phyloP scores from a whole-genome alignment of 768 basidiomycete species.

The Tephrocybe rancida region DNA sequence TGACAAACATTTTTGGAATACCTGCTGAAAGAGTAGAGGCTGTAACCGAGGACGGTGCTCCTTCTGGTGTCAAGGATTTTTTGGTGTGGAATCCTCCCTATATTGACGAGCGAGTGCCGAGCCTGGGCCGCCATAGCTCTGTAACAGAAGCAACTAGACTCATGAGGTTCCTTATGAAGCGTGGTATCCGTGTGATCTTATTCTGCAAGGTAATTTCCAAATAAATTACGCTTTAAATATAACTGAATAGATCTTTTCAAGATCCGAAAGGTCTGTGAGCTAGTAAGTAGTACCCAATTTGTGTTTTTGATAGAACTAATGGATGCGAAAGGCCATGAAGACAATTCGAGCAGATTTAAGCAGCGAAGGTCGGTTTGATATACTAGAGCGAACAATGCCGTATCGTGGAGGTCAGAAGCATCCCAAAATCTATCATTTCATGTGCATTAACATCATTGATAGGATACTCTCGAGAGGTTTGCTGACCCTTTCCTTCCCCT shows the following conservation, averaged over 20 bases:
- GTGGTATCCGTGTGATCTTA: constrained; percentile 80
- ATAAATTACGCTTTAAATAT: background rate
- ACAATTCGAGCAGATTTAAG: constrained; percentile 69
- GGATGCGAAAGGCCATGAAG: constrained; percentile 71
- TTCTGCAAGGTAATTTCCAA: constrained; percentile 71
- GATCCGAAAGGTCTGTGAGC: constrained; percentile 82
- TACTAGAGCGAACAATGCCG: constrained; percentile 74
- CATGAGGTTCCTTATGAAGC: constrained; percentile 82
- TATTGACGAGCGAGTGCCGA: constrained; percentile 54
- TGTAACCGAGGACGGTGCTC: constrained; percentile 81
- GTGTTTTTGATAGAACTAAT: constrained; percentile 17
- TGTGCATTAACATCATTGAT: constrained; percentile 1
- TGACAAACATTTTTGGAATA: constrained; percentile 76
- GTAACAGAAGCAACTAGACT: constrained; percentile 69
- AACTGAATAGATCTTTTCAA: constrained; percentile 26
- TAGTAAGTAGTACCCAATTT: constrained; percentile 45
- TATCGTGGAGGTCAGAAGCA: constrained; percentile 74
- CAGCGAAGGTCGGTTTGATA: constrained; percentile 74
- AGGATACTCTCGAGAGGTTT: constrained; percentile 78
- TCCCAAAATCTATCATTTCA: background rate
- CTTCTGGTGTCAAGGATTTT: constrained; percentile 78
- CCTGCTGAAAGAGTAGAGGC: constrained; percentile 61
- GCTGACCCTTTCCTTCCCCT: background rate
- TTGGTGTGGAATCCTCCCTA: constrained; percentile 75
- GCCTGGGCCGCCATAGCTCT: constrained; percentile 57